Conservation (phyloP, 495 filamentous ascomycete species). For the Bacidia rubella region DNA sequence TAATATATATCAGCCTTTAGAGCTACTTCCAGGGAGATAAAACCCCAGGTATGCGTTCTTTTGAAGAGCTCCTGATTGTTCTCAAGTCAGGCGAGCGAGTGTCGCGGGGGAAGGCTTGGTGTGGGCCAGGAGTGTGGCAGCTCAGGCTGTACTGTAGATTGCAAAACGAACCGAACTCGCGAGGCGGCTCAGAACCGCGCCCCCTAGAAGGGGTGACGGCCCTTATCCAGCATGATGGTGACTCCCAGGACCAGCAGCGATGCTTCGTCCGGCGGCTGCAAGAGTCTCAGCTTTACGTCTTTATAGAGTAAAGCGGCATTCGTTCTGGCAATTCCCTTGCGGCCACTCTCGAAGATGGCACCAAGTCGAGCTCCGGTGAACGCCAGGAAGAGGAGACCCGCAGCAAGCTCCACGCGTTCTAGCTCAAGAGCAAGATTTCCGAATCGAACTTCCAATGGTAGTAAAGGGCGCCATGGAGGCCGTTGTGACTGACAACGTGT, state of each 20-base stretch:
- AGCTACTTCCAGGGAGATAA: too few relatives aligned
- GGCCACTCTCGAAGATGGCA: background rate
- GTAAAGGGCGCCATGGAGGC: slow-evolving; percentile 2
- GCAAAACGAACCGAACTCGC: too few relatives aligned
- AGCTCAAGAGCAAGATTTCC: background rate
- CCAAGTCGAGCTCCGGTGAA: background rate
- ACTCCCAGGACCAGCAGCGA: background rate
- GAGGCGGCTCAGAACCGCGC: too few relatives aligned
- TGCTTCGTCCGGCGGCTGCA: background rate
- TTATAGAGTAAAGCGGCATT: background rate
- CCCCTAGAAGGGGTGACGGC: too few relatives aligned
- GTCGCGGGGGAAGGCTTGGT: too few relatives aligned
- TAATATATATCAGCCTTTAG: too few relatives aligned
- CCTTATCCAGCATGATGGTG: background rate
- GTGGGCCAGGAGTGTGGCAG: too few relatives aligned
- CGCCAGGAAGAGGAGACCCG: slow-evolving; percentile 1
- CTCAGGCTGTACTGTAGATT: too few relatives aligned
- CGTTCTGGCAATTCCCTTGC: background rate
- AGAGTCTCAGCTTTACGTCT: background rate
- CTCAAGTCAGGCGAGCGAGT: too few relatives aligned
- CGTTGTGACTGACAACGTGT: background rate
- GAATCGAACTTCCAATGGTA: background rate
- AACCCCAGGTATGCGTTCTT: too few relatives aligned
- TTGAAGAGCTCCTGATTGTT: too few relatives aligned
- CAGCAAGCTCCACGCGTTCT: slow-evolving; percentile 2